Percentiles rank a stretch among this genome's conserved stretches.
phyloP scores from a whole-genome alignment of 1,139 yeast genomes.

The Suhomyces terraborum region DNA sequence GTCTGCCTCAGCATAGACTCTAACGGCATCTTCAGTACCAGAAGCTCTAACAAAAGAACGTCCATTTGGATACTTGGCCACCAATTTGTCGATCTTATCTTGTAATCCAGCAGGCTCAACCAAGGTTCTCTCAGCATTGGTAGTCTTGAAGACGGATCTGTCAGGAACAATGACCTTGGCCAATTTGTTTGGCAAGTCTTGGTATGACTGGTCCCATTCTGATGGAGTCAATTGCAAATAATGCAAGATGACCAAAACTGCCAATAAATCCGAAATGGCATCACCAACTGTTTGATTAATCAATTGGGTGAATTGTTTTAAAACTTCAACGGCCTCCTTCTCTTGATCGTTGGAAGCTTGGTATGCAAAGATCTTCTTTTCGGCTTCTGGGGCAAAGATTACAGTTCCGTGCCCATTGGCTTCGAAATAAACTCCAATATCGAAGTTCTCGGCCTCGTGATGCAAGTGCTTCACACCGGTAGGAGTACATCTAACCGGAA shows the following conservation, averaged over 20 bases:
- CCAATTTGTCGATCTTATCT: conserved; percentile 64
- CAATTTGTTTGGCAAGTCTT: conserved; percentile 84
- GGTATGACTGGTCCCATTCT: conserved; percentile 76
- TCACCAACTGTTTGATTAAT: conserved; percentile 98
- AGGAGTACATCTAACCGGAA: conserved; percentile 87
- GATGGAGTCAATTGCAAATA: conserved; percentile 57
- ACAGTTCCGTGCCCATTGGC: conserved; percentile 99
- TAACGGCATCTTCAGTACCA: conserved; percentile 97
- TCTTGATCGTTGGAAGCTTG: conserved; percentile 23
- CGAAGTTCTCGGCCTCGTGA: conserved; percentile 80
- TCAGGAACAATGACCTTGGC: conserved; percentile 83
- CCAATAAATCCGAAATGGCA: conserved; percentile 85
- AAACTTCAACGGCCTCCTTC: conserved; percentile 51
- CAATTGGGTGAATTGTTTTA: conserved; percentile 61
- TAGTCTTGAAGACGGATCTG: conserved; percentile 75
- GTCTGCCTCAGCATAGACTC: conserved; percentile 91
- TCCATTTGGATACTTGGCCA: conserved; percentile 59
- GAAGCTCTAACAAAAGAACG: conserved; percentile 95
- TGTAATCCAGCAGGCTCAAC: conserved; percentile 81
- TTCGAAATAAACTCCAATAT: conserved; percentile 92
- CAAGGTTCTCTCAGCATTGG: conserved; percentile 86
- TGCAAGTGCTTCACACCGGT: conserved; percentile 97
- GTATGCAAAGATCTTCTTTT: conserved; percentile 33
- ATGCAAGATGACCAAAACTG: conserved; percentile 67
- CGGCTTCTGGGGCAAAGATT: conserved; percentile 66